A percentile compares a stretch with the other conserved stretches of the same genome.
Evolutionary conservation across 2,329 filamentous ascomycete species (phyloP).

Genomic region (Talaromyces islandicus): DNA sequence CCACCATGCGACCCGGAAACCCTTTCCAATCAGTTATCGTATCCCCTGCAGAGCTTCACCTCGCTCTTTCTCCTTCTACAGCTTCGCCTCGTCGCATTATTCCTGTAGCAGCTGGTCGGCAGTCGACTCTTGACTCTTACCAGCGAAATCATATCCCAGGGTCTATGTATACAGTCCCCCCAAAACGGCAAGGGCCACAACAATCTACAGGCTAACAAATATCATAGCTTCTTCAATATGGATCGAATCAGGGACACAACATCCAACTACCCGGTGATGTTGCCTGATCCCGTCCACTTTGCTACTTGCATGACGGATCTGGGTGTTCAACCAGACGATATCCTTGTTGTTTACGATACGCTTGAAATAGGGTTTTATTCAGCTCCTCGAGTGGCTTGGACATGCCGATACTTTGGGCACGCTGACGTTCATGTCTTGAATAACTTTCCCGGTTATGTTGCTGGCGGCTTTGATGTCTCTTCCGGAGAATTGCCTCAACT

Average conservation of each 20-base stretch:
- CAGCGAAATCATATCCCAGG: constrained; percentile 18
- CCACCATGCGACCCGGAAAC: not conserved
- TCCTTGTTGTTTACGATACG: constrained; percentile 25
- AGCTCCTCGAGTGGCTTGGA: constrained; percentile 24
- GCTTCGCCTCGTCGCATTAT: constrained; percentile 15
- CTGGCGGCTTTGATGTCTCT: constrained; percentile 15
- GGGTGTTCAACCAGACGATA: constrained; percentile 17
- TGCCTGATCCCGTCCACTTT: constrained; percentile 20
- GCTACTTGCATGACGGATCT: constrained; percentile 15
- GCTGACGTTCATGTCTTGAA: constrained; percentile 22
- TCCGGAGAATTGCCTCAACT: constrained; percentile 6
- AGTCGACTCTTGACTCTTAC: constrained; percentile 11
- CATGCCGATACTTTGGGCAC: constrained; percentile 22
- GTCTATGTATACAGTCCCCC: constrained; percentile 14
- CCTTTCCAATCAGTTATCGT: constrained; percentile 1
- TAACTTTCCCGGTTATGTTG: constrained; percentile 21
- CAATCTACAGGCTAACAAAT: not conserved
- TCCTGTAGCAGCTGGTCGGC: constrained; percentile 19
- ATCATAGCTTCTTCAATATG: constrained; percentile 24
- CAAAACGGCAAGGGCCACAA: not conserved
- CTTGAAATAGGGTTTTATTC: constrained; percentile 22
- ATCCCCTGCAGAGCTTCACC: not conserved
- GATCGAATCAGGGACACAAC: constrained; percentile 16
- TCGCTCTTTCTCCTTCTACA: not conserved
- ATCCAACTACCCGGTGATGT: constrained; percentile 24